phyloP scores from a whole-genome alignment of 2,329 filamentous ascomycete species.

The Dactylonectria macrodidyma region DNA sequence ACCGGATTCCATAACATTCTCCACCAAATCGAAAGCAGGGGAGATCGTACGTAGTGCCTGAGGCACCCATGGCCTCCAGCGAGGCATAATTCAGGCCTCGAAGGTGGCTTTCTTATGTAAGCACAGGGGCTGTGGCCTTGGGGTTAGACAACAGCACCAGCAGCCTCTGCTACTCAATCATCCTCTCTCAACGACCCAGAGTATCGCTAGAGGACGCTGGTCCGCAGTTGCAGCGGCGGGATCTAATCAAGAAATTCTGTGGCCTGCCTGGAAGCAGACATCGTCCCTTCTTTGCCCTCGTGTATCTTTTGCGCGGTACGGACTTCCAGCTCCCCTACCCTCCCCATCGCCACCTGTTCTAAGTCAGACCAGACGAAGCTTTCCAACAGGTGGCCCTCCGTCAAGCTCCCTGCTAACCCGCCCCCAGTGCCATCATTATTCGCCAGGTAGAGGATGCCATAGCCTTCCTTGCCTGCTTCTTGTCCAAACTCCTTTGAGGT shows the following conservation, averaged over 20 bases:
- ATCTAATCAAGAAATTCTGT: constrained; percentile 47
- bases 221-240: constrained; percentile 50
- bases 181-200: constrained; percentile 39
- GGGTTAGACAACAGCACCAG: constrained; percentile 35
- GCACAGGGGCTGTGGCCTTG: constrained; percentile 46
- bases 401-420: constrained; percentile 39
- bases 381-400: constrained; percentile 28
- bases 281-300: constrained; percentile 50
- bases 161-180: constrained; percentile 42
- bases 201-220: constrained; percentile 48
- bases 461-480: constrained; percentile 48
- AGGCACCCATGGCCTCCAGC: constrained; percentile 39
- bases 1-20: constrained; percentile 6
- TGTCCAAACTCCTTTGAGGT: constrained; percentile 78
- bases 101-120: constrained; percentile 44
- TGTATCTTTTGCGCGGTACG: constrained; percentile 50
- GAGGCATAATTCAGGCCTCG: constrained; percentile 18
- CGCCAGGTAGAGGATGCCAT: constrained; percentile 51
- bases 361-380: constrained; percentile 36
- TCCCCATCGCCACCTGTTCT: constrained; percentile 30
- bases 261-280: constrained; percentile 59
- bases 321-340: constrained; percentile 24
- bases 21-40: constrained; percentile 1
- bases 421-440: constrained; percentile 42
- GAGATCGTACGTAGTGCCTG: constrained; percentile 32